Evolutionary conservation across 306 rosid species (phyloP), one percentile per base, ranked within the genome.

Genomic region (Cicer yamashitae): DNA sequence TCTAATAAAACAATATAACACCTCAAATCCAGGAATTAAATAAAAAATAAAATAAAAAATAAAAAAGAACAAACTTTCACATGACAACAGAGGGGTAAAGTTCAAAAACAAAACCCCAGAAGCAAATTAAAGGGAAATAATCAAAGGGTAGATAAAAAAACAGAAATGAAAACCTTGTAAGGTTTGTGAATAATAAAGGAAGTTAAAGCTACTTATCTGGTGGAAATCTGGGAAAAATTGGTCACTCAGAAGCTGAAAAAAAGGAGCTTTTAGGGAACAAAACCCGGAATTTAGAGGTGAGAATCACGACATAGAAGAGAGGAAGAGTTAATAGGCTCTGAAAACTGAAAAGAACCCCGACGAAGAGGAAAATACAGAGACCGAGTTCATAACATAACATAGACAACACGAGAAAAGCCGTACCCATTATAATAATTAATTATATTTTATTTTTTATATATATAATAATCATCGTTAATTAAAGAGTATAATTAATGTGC

Each of bases 171-270:
- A 73, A 7, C 63, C 61, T 69, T 48, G 41, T 60, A 50, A 62
- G 56, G 74, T 30, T 30, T 30, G 53, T 63, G 72, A 46, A 30
- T 43, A 67, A 14, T 54, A 71, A 64, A 9, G 54, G 80, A 83
- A 70, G 74, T 57, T 39, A 54, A 57, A 61, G 75, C 47, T 52
- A 88, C 88, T 87, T 82, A 88, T 85, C 90, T 88, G 86, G 30
- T 43, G 4, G 30, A 70, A 82, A 85, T 15, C 60, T 67, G 62
- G 8, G 25, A 54, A 4, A 25, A 67, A 68, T 12, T 15, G 73
- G 15, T 47, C 8, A 13, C 65, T 58, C 60, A 45, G 67, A 80
- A 67, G 74, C 74, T 44, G 75, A 56, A 78, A 41, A 70, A 64
- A 47, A 2, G 34, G 59, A 43, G 3, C 77, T 52, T 81, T 73